Evolutionary conservation across 2,329 filamentous ascomycete species (phyloP), one percentile per base, ranked within the genome.

Genomic region (Didymella exigua): DNA sequence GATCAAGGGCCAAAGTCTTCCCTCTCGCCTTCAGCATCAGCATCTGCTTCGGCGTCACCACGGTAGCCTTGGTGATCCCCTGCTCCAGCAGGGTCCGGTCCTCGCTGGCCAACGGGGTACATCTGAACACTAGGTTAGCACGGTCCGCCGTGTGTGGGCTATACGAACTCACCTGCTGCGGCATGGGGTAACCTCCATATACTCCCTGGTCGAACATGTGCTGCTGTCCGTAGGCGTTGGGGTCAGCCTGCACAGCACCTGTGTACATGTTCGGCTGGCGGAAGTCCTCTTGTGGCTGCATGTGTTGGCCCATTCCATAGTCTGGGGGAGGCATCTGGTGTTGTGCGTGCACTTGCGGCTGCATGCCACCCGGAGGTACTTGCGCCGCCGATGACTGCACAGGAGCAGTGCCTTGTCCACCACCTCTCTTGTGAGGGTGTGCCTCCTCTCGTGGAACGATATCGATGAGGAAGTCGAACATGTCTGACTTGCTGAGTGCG

Each of bases 401-500:
- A 49, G 76, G 65, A 67, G 79, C 58, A 51, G 65, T 73, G 40
- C 66, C 77, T 7, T 59, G 60, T 6, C 42, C 48, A 60, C 44
- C 67, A 54, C 65, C 71, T 48, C 93, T 84, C 79, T 96, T 97
- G 34, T 92, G 91, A 19, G 89, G 87, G 9, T 90, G 84, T 30
- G 93, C 92, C 76, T 99, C 95, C 75, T 99, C 95, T 47, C 95
- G 88, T 3, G 95, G 95, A 5, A 99, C 95, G 59, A 99, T 99
- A 73, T 99, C 95, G 74, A 99, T 99, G 56, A 99, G 82, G 78
- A 99, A 99, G 79, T 99, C 95, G 76, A 99, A 99, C 95, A 99
- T 99, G 79, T 99, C 95, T 19, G 92, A 97, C 78, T 99, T 99
- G 56, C 91, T 90, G 21, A 99, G 82, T 13, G 95, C 95, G 10